These are phyloP conservation scores for Trametes cinnabarina DNA, from an alignment of 768 basidiomycete genomes.

Conservation along the genomic window DNA sequence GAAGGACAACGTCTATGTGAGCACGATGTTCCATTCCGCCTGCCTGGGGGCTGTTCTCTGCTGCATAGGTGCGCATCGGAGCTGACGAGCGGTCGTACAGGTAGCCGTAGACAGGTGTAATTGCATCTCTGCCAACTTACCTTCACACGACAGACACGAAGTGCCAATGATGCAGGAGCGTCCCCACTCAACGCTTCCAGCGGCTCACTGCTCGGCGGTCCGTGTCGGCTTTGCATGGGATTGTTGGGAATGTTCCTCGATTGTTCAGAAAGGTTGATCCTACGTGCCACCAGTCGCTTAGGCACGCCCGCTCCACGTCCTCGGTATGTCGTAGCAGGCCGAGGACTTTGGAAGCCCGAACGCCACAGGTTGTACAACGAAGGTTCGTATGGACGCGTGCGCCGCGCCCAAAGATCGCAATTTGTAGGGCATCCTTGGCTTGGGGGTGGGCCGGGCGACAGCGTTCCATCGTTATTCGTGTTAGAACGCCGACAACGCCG, in stretches of 20 bases:
- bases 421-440: neutral
- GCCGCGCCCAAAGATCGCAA: neutral
- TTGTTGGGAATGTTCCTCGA: neutral
- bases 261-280: neutral
- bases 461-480: neutral
- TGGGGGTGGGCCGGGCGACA: neutral
- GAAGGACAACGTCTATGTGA: neutral
- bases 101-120: constrained; percentile 5
- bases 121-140: neutral
- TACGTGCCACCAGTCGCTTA: constrained; percentile 6
- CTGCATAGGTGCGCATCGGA: neutral
- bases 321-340: constrained; percentile 2
- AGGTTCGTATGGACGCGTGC: neutral
- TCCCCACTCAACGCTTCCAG: neutral
- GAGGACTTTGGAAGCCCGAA: constrained; percentile 10
- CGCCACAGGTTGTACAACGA: neutral
- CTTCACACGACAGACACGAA: constrained; percentile 9
- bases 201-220: constrained; percentile 11
- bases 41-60: neutral
- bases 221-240: constrained; percentile 3
- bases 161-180: constrained; percentile 4
- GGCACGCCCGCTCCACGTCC: neutral
- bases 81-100: neutral
- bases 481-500: constrained; percentile 11
- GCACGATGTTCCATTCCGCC: constrained; percentile 10